Conservation (phyloP, 1,139 yeast genomes). For the Candida sp. region DNA sequence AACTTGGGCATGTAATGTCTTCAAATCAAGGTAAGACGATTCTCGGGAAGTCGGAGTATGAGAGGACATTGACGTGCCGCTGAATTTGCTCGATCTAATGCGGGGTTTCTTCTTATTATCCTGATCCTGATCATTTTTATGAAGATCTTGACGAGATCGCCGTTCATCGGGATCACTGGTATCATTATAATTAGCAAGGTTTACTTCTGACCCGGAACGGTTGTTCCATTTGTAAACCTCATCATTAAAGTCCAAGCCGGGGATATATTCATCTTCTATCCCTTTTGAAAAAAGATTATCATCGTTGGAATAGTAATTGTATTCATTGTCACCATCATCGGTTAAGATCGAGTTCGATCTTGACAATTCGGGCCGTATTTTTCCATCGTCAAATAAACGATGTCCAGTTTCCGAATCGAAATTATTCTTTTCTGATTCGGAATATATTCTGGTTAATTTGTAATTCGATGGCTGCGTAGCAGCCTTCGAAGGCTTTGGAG, state of each 20-base stretch:
- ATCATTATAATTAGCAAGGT: slow-evolving; percentile 3
- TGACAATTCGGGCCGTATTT: slow-evolving; percentile 32
- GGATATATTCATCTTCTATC: slow-evolving; percentile 70
- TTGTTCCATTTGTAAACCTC: slow-evolving; percentile 38
- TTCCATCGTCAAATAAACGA: slow-evolving; percentile 47
- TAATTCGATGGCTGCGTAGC: slow-evolving; percentile 10
- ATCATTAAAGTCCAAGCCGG: slow-evolving; percentile 55
- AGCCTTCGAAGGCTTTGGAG: slow-evolving; percentile 2
- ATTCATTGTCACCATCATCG: slow-evolving; percentile 9
- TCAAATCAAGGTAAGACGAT: slow-evolving; percentile 38
- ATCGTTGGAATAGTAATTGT: slow-evolving; percentile 19
- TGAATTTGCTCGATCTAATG: background rate
- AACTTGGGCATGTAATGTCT: slow-evolving; percentile 44
- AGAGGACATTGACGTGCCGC: slow-evolving; percentile 4
- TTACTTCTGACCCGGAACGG: slow-evolving; percentile 14
- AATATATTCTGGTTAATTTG: slow-evolving; percentile 45
- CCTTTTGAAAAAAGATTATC: slow-evolving; percentile 30
- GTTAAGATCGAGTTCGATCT: slow-evolving; percentile 8
- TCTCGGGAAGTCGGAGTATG: slow-evolving; percentile 26
- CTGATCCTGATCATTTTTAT: slow-evolving; percentile 7
- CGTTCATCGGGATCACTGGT: slow-evolving; percentile 7
- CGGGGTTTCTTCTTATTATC: slow-evolving; percentile 4
- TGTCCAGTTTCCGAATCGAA: slow-evolving; percentile 52
- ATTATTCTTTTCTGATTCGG: slow-evolving; percentile 54
- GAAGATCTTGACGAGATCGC: slow-evolving; percentile 2